Base-by-base conservation (phyloP, 106 monocot genomes). In the Platanthera guangdongensis region DNA sequence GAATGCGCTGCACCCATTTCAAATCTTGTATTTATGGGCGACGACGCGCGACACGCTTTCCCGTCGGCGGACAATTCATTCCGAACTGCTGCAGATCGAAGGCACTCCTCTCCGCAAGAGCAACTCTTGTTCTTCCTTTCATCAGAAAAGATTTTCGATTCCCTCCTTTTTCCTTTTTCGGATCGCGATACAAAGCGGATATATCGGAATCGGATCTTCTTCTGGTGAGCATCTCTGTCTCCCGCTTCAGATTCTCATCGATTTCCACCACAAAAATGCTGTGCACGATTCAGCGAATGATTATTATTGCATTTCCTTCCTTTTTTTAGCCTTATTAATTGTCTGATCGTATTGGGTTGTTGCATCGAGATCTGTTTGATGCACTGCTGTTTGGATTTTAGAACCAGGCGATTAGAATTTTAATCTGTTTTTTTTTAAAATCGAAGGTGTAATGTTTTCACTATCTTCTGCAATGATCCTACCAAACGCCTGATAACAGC, bases 141-240 rank as follows among this genome's bases (percentile, higher is more conserved):
- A 39, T 39, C 39, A 3, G 39, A 39, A 39, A 39, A 39, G 39
- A 39, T 39, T 1, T 39, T 39, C 3, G 39, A 39, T 39, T 39
- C 39, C 39, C 39, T 39, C 39, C 39, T 32, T 65, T 30, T 65
- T 32, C 32, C 9, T 12, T 39, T 65, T 65, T 30, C 65, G 18
- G 65, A 65, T 65, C 65, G 65, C 18, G 25, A 65, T 65, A 65
- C 59, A n/a, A 60, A 60, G 19, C 21, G 11, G 59, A 60, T 21
- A n/a, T 19, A 60, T 5, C 19, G 11, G 59, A 60, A 8, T 60
- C 21, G 59, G 59, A 19, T 60, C 59, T 8, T 21, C 8, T 60
- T 28, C 32, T 32, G 9, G 65, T 65, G 65, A 65, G 32, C 11
- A 65, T 30, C 65, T 32, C 32, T 11, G 59, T 30, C 10, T 65